Evolutionary conservation across 345 rosid species (phyloP), one percentile per base, ranked within the genome.

Genomic region (Ailanthus altissimus): DNA sequence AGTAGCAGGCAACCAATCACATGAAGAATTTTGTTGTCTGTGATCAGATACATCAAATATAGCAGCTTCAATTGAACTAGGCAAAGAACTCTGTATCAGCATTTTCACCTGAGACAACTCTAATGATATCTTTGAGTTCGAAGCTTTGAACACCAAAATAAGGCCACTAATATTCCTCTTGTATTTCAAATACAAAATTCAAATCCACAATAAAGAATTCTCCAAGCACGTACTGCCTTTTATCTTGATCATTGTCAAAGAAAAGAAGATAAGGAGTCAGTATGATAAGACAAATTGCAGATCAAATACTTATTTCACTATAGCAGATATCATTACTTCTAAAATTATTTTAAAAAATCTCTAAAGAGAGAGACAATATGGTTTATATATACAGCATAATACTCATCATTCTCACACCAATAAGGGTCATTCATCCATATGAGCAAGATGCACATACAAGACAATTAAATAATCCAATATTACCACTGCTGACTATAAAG

Each of bases 1-100:
- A 81, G 78, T 46, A 72, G 67, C 80, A 45, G 77, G 73, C 65
- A 63, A 74, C 88, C 82, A 86, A 74, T 84, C 80, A 75, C 78
- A 80, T 51, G 81, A 40, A 82, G 74, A 54, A 79, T 64, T 81
- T 57, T 71, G 81, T 77, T 77, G 82, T 79, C 84, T 75, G 70
- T 70, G 77, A 77, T 81, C 84, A 26, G 85, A 78, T 54, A 75
- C 81, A 75, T 81, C 81, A 81, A 79, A 80, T 60, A 74, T 8
- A 81, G 79, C 79, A 70, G 78, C 76, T 81, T 87, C 77, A 80
- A 83, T 66, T 66, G 86, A 82, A 86, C 76, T 49, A 80, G 79
- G 72, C 58, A 86, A 77, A 50, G 79, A 86, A 82, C 77, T 84
- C 76, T 81, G 68, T 49, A 84, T 77, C 81, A 86, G 77, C 88